Evolutionary conservation across 805 yeast species (phyloP).

Genomic region (Hanseniaspora thailandica): DNA sequence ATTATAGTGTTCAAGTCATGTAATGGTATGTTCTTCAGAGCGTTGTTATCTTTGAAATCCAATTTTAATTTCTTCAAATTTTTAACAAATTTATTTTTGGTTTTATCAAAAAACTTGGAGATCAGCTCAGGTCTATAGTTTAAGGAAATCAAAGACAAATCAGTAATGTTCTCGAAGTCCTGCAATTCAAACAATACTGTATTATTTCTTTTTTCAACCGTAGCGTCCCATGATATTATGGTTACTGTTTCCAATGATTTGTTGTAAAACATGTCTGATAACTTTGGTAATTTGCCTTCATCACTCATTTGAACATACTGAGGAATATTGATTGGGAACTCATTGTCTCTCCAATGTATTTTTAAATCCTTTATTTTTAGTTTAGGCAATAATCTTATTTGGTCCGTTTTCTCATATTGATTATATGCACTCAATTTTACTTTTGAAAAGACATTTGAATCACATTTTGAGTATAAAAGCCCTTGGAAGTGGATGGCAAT

Average conservation of each 20-base stretch:
- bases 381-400: constrained; percentile 18
- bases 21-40: constrained; percentile 28
- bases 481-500: constrained; percentile 26
- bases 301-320: constrained; percentile 20
- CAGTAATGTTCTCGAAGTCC: constrained; percentile 30
- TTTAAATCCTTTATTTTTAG: constrained; percentile 31
- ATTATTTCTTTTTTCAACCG: constrained; percentile 26
- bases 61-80: constrained; percentile 30
- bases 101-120: constrained; percentile 26
- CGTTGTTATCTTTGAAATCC: constrained; percentile 31
- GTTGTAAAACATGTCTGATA: constrained; percentile 31
- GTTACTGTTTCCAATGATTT: constrained; percentile 30
- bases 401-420: constrained; percentile 25
- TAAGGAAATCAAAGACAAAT: constrained; percentile 33
- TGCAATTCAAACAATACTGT: constrained; percentile 31
- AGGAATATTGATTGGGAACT: constrained; percentile 24
- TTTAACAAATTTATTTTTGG: constrained; percentile 19
- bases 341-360: constrained; percentile 34
- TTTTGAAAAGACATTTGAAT: constrained; percentile 19
- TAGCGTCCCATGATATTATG: constrained; percentile 35
- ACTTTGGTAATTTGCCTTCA: constrained; percentile 20
- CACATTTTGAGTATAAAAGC: constrained; percentile 7
- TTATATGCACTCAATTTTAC: constrained; percentile 24
- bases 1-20: constrained; percentile 29
- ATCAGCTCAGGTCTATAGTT: constrained; percentile 27